Evolutionary conservation across 257 asterid genomes (phyloP).

Genomic region (Eustoma russellianum): DNA sequence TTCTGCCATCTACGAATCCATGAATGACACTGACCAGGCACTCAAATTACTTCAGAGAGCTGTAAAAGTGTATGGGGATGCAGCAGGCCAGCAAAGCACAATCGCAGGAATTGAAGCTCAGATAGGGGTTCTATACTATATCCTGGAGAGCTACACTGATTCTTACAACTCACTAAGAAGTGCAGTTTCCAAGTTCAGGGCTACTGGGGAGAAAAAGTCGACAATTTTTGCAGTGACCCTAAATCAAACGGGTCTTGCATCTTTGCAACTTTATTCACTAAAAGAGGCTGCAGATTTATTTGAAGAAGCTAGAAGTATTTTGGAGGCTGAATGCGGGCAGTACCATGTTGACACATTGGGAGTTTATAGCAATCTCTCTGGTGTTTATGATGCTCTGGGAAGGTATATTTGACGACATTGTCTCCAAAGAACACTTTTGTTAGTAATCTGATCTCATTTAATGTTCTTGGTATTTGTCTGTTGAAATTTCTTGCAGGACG

Average conservation of each 20-base stretch:
- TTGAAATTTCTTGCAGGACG: constrained; percentile 33
- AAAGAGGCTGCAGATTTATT: constrained; percentile 38
- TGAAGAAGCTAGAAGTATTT: constrained; percentile 36
- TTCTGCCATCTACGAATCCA: constrained; percentile 37
- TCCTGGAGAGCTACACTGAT: constrained; percentile 25
- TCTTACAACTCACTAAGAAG: constrained; percentile 28
- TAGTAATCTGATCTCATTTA: no score
- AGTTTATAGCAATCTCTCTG: constrained; percentile 42
- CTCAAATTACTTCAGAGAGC: constrained; percentile 29
- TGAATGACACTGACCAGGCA: constrained; percentile 34
- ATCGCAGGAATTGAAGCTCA: constrained; percentile 40
- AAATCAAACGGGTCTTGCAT: constrained; percentile 40
- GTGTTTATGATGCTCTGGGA: constrained; percentile 59
- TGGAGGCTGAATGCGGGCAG: constrained; percentile 35
- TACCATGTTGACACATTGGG: constrained; percentile 38
- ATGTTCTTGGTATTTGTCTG: neutral
- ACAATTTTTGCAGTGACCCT: constrained; percentile 32
- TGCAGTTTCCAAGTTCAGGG: constrained; percentile 31
- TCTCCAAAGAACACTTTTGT: neutral
- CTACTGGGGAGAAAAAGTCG: constrained; percentile 29
- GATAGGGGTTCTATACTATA: constrained; percentile 37
- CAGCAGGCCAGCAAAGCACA: constrained; percentile 28
- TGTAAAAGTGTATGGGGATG: constrained; percentile 24
- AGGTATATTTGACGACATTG: constrained; percentile 38
- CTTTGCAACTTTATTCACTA: constrained; percentile 32